phyloP scores from a whole-genome alignment of 139 green algal species.

The Chlamydomonas eustigma region DNA sequence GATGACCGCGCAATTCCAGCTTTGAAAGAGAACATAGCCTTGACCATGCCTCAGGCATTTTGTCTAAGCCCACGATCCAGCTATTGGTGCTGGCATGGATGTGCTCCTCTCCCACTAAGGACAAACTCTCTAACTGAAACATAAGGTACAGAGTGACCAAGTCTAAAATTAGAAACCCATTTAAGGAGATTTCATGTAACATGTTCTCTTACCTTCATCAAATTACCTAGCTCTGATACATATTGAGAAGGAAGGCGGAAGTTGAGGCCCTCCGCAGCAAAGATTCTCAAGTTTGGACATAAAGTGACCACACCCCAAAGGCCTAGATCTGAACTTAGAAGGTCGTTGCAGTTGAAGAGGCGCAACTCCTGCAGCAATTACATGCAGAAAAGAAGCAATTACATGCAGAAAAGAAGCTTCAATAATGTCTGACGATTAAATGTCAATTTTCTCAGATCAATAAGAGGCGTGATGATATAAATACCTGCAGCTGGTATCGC shows the following conservation, averaged over 20 bases:
- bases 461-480: no score
- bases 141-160: slow-evolving; percentile 7
- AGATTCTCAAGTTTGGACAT: slow-evolving; percentile 24
- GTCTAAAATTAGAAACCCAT: no score
- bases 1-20: slow-evolving; percentile 42
- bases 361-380: slow-evolving; percentile 43
- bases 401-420: no score
- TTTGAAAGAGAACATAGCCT: slow-evolving; percentile 10
- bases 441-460: no score
- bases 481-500: slow-evolving; percentile 37
- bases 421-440: no score
- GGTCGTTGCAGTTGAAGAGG: slow-evolving; percentile 55
- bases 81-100: background rate
- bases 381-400: no score
- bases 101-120: slow-evolving; percentile 30
- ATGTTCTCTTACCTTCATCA: slow-evolving; percentile 33
- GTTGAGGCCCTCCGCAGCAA: slow-evolving; percentile 50
- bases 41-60: slow-evolving; percentile 34
- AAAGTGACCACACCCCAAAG: slow-evolving; percentile 19
- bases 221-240: slow-evolving; percentile 30
- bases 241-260: slow-evolving; percentile 29
- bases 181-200: no score
- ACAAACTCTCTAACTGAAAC: slow-evolving; percentile 36
- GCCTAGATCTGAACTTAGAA: slow-evolving; percentile 29
- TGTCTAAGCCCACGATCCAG: slow-evolving; percentile 44